A percentile compares a stretch with the other conserved stretches of the same genome.
Evolutionary conservation across 805 yeast genomes (phyloP).

Genomic region (Hanseniaspora osmophila): DNA sequence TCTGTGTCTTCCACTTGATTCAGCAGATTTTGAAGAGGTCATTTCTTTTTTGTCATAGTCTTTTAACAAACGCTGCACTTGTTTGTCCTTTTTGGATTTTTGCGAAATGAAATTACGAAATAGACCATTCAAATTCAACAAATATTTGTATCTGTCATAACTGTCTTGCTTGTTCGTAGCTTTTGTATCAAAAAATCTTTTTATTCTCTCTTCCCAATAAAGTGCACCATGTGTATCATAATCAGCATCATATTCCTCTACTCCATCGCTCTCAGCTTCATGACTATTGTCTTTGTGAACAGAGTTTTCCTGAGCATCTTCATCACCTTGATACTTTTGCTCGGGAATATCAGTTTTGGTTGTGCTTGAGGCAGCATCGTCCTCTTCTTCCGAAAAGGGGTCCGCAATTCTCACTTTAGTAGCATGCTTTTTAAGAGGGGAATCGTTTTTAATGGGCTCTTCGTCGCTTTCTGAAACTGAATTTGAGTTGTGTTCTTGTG

Average conservation of each 20-base stretch:
- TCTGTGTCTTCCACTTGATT: conserved; percentile 30
- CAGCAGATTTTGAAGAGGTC: conserved; percentile 10
- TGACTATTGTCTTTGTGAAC: conserved; percentile 12
- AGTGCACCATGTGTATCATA: conserved; percentile 7
- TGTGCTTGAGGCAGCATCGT: neutral
- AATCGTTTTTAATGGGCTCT: too few relatives aligned
- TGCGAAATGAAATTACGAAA: conserved; percentile 80
- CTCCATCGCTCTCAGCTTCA: conserved; percentile 13
- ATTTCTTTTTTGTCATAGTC: conserved; percentile 36
- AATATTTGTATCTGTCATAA: conserved; percentile 63
- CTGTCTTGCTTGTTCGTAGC: conserved; percentile 56
- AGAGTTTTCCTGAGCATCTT: conserved; percentile 9
- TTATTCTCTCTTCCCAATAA: conserved; percentile 28
- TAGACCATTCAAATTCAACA: conserved; percentile 69
- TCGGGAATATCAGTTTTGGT: too few relatives aligned
- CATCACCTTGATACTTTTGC: conserved; percentile 8
- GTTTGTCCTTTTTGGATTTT: conserved; percentile 65
- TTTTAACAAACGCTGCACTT: conserved; percentile 45
- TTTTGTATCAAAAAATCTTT: conserved; percentile 33
- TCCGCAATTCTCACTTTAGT: neutral
- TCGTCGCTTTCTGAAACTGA: too few relatives aligned
- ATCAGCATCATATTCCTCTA: conserved; percentile 5
- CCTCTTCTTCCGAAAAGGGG: neutral
- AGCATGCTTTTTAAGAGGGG: too few relatives aligned
- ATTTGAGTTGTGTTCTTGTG: too few relatives aligned